phyloP scores from a whole-genome alignment of 257 asterid genomes.

The Dorcoceras hygrometricum region DNA sequence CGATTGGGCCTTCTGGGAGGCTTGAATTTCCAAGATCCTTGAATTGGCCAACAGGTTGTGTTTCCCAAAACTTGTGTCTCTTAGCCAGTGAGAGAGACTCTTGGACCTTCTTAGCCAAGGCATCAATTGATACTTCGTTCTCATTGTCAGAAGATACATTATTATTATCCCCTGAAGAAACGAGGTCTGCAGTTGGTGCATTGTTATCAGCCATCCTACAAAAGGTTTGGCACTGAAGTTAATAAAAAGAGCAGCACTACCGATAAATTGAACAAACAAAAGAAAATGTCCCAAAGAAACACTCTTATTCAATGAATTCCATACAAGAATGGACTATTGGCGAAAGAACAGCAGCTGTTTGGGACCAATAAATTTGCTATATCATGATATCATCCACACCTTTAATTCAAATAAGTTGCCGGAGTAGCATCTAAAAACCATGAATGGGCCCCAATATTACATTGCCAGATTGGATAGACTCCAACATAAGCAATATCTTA shows the following conservation, averaged over 20 bases:
- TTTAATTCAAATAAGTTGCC: background rate
- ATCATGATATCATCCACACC: background rate
- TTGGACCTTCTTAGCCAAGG: conserved; percentile 55
- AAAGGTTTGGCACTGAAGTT: conserved; percentile 18
- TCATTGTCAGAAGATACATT: conserved; percentile 39
- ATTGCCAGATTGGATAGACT: background rate
- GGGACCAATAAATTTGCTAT: conserved; percentile 12
- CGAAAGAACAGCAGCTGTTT: background rate
- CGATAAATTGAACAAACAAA: conserved; percentile 10
- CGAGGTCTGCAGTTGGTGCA: conserved; percentile 37
- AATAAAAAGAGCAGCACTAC: conserved; percentile 10
- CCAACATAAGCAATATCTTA: background rate
- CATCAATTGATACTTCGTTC: conserved; percentile 45
- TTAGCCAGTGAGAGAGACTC: conserved; percentile 68
- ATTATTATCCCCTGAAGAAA: conserved; percentile 35
- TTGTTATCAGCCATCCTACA: conserved; percentile 48
- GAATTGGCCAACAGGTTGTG: conserved; percentile 90
- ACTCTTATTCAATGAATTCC: background rate
- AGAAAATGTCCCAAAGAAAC: conserved; percentile 10
- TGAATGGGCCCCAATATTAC: background rate
- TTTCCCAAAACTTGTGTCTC: conserved; percentile 88
- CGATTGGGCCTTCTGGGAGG: conserved; percentile 84
- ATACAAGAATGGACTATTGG: background rate
- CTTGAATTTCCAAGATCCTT: conserved; percentile 67
- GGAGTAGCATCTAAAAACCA: background rate